Evolutionary conservation across 768 basidiomycete genomes (phyloP).

Genomic region (Lactarius evosmus): DNA sequence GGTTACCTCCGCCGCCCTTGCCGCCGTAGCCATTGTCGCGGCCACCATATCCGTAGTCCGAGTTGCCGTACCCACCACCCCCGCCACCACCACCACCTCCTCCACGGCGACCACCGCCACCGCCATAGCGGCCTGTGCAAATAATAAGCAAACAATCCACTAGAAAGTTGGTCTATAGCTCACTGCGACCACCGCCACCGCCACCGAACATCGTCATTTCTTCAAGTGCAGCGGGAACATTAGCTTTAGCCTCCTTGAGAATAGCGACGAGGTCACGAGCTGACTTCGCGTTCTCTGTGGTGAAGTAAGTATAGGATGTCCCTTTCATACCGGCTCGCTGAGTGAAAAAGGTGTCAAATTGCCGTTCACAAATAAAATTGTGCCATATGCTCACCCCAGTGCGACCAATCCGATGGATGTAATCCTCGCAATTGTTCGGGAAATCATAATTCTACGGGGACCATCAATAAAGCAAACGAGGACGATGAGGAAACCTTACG

Average conservation of each 20-base stretch:
- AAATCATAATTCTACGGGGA: conserved; percentile 84
- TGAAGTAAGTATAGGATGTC: conserved; percentile 93
- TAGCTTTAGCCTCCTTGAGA: conserved; percentile 81
- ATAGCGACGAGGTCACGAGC: conserved; percentile 90
- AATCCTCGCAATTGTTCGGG: conserved; percentile 97
- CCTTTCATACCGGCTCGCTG: conserved; percentile 92
- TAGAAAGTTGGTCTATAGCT: conserved; percentile 29
- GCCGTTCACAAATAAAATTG: not conserved
- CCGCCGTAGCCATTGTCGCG: conserved; percentile 43
- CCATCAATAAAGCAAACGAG: conserved; percentile 2
- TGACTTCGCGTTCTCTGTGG: conserved; percentile 91
- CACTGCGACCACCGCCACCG: conserved; percentile 73
- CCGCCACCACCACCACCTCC: conserved; percentile 46
- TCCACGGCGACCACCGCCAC: conserved; percentile 45
- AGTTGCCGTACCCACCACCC: conserved; percentile 39
- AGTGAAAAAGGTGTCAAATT: conserved; percentile 8
- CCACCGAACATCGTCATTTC: conserved; percentile 90
- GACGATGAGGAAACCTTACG: conserved; percentile 47
- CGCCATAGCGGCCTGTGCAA: conserved; percentile 56
- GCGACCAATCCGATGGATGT: conserved; percentile 98
- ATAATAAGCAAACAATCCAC: conserved; percentile 14
- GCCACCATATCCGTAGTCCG: conserved; percentile 42
- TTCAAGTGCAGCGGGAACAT: conserved; percentile 83
- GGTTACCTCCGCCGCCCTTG: conserved; percentile 30
- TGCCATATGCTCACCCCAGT: conserved; percentile 63